Conservation (phyloP, 1,284 basidiomycete genomes). For the Stereum hirsutum region DNA sequence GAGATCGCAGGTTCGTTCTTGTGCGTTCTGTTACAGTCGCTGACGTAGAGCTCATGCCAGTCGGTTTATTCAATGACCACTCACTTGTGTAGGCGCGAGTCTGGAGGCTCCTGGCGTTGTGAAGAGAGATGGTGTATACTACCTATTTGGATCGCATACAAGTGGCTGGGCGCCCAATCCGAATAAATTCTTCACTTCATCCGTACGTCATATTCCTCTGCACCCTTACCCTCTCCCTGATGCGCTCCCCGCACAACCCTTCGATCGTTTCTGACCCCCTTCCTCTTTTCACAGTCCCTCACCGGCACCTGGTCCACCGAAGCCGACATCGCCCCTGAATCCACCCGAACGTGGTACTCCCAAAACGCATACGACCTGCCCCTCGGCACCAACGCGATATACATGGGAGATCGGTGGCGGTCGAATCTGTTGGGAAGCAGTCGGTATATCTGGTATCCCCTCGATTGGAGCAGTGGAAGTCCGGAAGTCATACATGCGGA, state of each 20-base stretch:
- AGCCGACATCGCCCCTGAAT: constrained; percentile 42
- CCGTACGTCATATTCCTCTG: constrained; percentile 23
- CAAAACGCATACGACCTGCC: constrained; percentile 52
- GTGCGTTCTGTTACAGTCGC: too few relatives aligned
- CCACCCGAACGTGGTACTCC: constrained; percentile 48
- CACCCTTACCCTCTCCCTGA: not conserved
- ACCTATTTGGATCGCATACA: constrained; percentile 53
- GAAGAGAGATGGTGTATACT: constrained; percentile 50
- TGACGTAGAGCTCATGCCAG: too few relatives aligned
- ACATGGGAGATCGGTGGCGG: constrained; percentile 61
- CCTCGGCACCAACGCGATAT: constrained; percentile 41
- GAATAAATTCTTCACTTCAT: constrained; percentile 48
- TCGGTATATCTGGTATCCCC: constrained; percentile 52
- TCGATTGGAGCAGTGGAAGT: constrained; percentile 41
- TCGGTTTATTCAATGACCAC: not conserved
- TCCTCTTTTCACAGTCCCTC: constrained; percentile 29
- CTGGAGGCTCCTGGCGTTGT: constrained; percentile 55
- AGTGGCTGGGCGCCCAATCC: constrained; percentile 54
- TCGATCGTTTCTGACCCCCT: constrained; percentile 3
- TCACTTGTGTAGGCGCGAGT: constrained; percentile 33
- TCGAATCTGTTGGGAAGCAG: constrained; percentile 46
- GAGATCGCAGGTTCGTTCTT: constrained; percentile 31
- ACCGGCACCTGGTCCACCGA: constrained; percentile 48
- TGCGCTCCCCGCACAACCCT: too few relatives aligned
- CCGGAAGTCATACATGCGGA: constrained; percentile 48